phyloP scores from a whole-genome alignment of 495 filamentous ascomycete genomes.

The Jackrogersella minutella region DNA sequence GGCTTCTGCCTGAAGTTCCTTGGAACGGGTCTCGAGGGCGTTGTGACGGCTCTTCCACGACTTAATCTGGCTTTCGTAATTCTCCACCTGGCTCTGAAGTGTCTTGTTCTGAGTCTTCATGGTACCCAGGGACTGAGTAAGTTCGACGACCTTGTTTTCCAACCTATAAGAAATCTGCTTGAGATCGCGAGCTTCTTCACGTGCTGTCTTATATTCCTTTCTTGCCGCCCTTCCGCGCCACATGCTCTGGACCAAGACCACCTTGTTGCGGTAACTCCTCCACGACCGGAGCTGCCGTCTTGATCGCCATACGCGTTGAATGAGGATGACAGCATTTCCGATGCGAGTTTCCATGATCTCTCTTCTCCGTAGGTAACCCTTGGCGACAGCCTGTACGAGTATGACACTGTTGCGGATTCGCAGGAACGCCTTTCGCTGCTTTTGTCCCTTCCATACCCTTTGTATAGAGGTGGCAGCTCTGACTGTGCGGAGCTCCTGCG shows the following conservation, averaged over 20 bases:
- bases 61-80: conserved; percentile 94
- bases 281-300: conserved; percentile 79
- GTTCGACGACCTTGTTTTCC: conserved; percentile 98
- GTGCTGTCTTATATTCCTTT: conserved; percentile 82
- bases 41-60: conserved; percentile 93
- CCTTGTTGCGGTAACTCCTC: conserved; percentile 87
- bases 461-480: conserved; percentile 95
- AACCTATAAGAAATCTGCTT: conserved; percentile 99
- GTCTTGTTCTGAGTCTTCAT: conserved; percentile 94
- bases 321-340: conserved; percentile 88
- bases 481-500: conserved; percentile 80
- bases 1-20: conserved; percentile 93
- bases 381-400: conserved; percentile 84
- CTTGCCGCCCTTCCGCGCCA: conserved; percentile 90
- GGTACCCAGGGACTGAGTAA: conserved; percentile 91
- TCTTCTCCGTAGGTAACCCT: conserved; percentile 87
- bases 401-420: conserved; percentile 82
- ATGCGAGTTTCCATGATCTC: conserved; percentile 91
- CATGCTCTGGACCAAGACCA: conserved; percentile 89
- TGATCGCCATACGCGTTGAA: conserved; percentile 89
- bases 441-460: conserved; percentile 90
- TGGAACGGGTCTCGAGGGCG: conserved; percentile 85
- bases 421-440: conserved; percentile 80
- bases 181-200: conserved; percentile 95
- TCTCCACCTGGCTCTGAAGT: conserved; percentile 87